A percentile compares a stretch with the other conserved stretches of the same genome.
These are phyloP conservation scores for Hanseniaspora occidentalis DNA, from an alignment of 805 yeast genomes.

Conservation along the genomic window DNA sequence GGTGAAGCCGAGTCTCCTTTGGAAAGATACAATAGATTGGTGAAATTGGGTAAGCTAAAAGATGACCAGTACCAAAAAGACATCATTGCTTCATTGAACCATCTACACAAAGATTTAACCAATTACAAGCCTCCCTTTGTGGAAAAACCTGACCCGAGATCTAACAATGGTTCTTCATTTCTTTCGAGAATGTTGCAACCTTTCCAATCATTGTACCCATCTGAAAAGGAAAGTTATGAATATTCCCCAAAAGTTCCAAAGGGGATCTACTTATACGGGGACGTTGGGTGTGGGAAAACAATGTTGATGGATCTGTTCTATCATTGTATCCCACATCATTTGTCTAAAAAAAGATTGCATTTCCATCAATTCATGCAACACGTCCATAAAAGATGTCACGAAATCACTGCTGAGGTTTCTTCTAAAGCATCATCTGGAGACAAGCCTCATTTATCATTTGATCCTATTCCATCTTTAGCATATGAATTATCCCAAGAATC, in stretches of 20 bases:
- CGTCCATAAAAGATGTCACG: slow-evolving; percentile 78
- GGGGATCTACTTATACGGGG: slow-evolving; percentile 91
- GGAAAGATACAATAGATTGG: slow-evolving; percentile 37
- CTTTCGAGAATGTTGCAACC: slow-evolving; percentile 5
- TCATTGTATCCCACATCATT: slow-evolving; percentile 62
- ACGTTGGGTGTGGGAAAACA: slow-evolving; percentile 97
- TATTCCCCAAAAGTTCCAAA: slow-evolving; percentile 39
- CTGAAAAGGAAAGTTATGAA: slow-evolving; percentile 7
- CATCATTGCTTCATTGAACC: slow-evolving; percentile 49
- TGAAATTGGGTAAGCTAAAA: slow-evolving; percentile 37
- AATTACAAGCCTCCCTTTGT: slow-evolving; percentile 53
- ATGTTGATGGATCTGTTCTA: slow-evolving; percentile 96
- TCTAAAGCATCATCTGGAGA: not conserved
- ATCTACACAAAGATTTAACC: slow-evolving; percentile 41
- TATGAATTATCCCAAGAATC: slow-evolving; percentile 67
- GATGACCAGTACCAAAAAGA: slow-evolving; percentile 76
- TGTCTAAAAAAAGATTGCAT: slow-evolving; percentile 73
- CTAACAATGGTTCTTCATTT: slow-evolving; percentile 1
- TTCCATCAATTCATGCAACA: slow-evolving; percentile 97
- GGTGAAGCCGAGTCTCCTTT: slow-evolving; percentile 29
- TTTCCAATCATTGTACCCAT: slow-evolving; percentile 7
- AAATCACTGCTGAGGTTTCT: slow-evolving; percentile 36
- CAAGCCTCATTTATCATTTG: too few species aligned
- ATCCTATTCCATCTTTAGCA: slow-evolving; percentile 74
- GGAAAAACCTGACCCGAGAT: slow-evolving; percentile 31